A percentile compares a stretch with the other conserved stretches of the same genome.
These are phyloP conservation scores for Penicillium corylophilum DNA, from an alignment of 2,329 filamentous ascomycete species.

Conservation along the genomic window DNA sequence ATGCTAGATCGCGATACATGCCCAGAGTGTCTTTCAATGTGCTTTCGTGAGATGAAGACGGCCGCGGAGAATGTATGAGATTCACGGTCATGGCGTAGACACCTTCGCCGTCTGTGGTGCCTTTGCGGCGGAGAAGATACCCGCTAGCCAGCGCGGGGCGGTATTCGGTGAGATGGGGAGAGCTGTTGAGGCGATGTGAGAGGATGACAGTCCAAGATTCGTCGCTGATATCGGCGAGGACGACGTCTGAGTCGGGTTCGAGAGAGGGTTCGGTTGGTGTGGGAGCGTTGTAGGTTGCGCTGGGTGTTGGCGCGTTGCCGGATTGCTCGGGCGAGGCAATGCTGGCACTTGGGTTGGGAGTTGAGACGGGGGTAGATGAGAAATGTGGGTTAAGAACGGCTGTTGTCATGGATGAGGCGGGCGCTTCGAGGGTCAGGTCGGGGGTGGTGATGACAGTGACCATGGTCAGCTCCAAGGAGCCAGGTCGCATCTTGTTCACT, in stretches of 20 bases:
- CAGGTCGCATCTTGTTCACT: slow-evolving; percentile 36
- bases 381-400: slow-evolving; percentile 33
- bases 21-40: slow-evolving; percentile 43
- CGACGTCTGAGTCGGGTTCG: slow-evolving; percentile 55
- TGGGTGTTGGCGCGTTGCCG: slow-evolving; percentile 41
- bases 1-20: slow-evolving; percentile 47
- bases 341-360: slow-evolving; percentile 36
- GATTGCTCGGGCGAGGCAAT: slow-evolving; percentile 45
- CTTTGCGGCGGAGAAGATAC: slow-evolving; percentile 48
- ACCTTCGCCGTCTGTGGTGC: slow-evolving; percentile 42
- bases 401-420: slow-evolving; percentile 33
- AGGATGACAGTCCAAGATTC: slow-evolving; percentile 61
- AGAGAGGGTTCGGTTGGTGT: slow-evolving; percentile 34
- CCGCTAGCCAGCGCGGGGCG: slow-evolving; percentile 47
- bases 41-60: slow-evolving; percentile 32
- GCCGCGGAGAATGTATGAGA: slow-evolving; percentile 37
- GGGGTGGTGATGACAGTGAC: slow-evolving; percentile 36
- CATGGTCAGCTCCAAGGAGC: slow-evolving; percentile 38
- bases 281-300: slow-evolving; percentile 38
- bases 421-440: slow-evolving; percentile 36
- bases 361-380: slow-evolving; percentile 40
- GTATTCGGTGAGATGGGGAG: slow-evolving; percentile 42
- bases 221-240: slow-evolving; percentile 58
- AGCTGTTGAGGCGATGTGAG: slow-evolving; percentile 48
- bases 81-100: slow-evolving; percentile 43